Base-by-base conservation (phyloP, 345 rosid species). In the Murraya paniculata region DNA sequence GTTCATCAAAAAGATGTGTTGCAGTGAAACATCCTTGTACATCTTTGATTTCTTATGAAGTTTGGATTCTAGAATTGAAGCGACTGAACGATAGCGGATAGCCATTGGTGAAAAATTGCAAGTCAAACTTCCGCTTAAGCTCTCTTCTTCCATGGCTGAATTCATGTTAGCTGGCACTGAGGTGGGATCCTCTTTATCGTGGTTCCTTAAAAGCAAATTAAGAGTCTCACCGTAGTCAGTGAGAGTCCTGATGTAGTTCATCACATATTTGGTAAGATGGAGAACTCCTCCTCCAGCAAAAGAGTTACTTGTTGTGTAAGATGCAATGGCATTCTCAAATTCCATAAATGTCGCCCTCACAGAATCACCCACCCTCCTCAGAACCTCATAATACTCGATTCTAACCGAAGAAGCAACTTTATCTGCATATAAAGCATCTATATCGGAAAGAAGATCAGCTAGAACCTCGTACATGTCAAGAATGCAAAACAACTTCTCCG, bases 391-490 rank as follows among this genome's bases (percentile, higher is more conserved):
- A 71, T 83, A 92, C 68, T 95, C 97, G 1, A 48, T 48, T 79
- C 89, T 84, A 16, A 95, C 80, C 4, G 87, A 72, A 53, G 86
- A 86, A 45, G 93, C 95, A 19, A 77, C 81, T 30, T 86, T 85
- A 35, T 83, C 91, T 1, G 81, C 27, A 77, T 83, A 95, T 71
- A 93, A 71, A 48, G 80, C 89, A 78, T 91, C 83, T 2, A 92
- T 84, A 64, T 92, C 95, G 4, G 90, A 92, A 79, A 85, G 85
- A 61, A 91, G 92, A 78, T 90, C 94, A 1, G 87, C 83, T 33
- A 91, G 78, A 55, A 91, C 86, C 86, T 93, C 97, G 16, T 93
- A 95, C 99, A 95, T 95, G 72, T 89, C 96, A 50, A 93, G 92
- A 68, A 93, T 85, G 80, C 89, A 86, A 53, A 86, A 85, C 78